Evolutionary conservation across 2,329 filamentous ascomycete species (phyloP).

Genomic region (Aspergillus calidoustus): DNA sequence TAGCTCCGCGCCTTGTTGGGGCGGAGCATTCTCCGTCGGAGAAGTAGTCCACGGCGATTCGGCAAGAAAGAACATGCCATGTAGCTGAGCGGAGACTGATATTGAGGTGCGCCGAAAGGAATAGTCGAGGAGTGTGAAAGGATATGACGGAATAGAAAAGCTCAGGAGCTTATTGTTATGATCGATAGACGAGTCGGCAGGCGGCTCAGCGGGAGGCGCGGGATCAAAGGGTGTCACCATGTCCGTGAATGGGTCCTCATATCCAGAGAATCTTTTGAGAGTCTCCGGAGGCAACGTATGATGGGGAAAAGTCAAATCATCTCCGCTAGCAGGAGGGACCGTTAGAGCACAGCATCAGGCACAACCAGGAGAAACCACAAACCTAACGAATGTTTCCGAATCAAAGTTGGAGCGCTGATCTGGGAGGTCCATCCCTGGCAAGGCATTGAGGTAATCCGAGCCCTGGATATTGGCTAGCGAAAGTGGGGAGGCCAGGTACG

Average conservation of each 20-base stretch:
- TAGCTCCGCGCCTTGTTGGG: slow-evolving; percentile 67
- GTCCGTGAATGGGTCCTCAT: slow-evolving; percentile 59
- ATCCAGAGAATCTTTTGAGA: slow-evolving; percentile 55
- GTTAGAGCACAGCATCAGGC: slow-evolving; percentile 2
- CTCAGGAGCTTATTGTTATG: slow-evolving; percentile 73
- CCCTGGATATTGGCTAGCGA: slow-evolving; percentile 58
- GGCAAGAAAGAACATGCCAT: slow-evolving; percentile 72
- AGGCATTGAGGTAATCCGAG: slow-evolving; percentile 52
- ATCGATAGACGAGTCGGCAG: slow-evolving; percentile 63
- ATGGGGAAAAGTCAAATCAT: slow-evolving; percentile 56
- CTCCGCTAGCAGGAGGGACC: slow-evolving; percentile 46
- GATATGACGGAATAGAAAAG: slow-evolving; percentile 68
- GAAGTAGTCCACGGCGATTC: slow-evolving; percentile 66
- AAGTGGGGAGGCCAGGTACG: slow-evolving; percentile 64
- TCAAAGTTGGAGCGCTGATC: slow-evolving; percentile 66
- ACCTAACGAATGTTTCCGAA: slow-evolving; percentile 65
- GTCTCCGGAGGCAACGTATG: slow-evolving; percentile 40
- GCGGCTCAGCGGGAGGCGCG: slow-evolving; percentile 47
- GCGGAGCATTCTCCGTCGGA: slow-evolving; percentile 57
- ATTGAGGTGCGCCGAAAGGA: slow-evolving; percentile 60
- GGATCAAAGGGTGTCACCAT: slow-evolving; percentile 50
- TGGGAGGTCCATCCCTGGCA: slow-evolving; percentile 58
- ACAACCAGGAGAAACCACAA: slow-evolving; percentile 32
- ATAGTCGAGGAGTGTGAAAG: slow-evolving; percentile 65
- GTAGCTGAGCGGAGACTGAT: slow-evolving; percentile 64